A percentile compares a stretch with the other conserved stretches of the same genome.
Conservation (phyloP, 164 flowering plant genomes). For the Aristolochia californica region DNA sequence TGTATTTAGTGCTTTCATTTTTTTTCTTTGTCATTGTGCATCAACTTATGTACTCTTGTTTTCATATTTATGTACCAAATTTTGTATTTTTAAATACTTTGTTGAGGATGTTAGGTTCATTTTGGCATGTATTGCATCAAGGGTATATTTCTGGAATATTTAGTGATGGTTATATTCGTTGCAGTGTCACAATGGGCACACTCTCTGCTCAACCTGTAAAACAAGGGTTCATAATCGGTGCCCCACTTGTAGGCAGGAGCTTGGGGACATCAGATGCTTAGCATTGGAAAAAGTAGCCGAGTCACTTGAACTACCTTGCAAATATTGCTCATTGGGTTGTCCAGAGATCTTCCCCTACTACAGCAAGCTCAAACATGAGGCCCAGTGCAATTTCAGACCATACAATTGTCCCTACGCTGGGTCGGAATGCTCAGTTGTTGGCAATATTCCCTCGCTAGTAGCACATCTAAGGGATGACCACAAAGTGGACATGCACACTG, state of each 20-base stretch:
- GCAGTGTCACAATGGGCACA: slow-evolving; percentile 61
- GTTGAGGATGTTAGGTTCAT: not conserved
- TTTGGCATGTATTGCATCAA: not conserved
- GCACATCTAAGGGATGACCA: slow-evolving; percentile 87
- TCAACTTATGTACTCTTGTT: not conserved
- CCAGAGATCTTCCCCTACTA: slow-evolving; percentile 43
- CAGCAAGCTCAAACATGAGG: slow-evolving; percentile 49
- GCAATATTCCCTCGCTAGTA: slow-evolving; percentile 80
- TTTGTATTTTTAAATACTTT: not conserved
- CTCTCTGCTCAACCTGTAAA: slow-evolving; percentile 53
- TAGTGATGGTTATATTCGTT: slow-evolving; percentile 4
- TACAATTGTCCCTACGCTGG: slow-evolving; percentile 57
- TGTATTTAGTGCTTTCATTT: no score
- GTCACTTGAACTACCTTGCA: slow-evolving; percentile 51
- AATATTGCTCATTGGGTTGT: slow-evolving; percentile 35
- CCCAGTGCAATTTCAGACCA: slow-evolving; percentile 40
- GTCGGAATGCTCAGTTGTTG: slow-evolving; percentile 76
- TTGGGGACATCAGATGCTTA: slow-evolving; percentile 60
- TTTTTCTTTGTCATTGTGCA: not conserved
- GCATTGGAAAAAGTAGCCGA: slow-evolving; percentile 55
- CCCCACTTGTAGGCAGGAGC: slow-evolving; percentile 56
- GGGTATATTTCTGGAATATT: not conserved
- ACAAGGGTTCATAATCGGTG: slow-evolving; percentile 47
- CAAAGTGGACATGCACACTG: slow-evolving; percentile 95
- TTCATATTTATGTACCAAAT: not conserved